Evolutionary conservation across 257 asterid species (phyloP).

Genomic region (Oldenlandia corymbosa): DNA sequence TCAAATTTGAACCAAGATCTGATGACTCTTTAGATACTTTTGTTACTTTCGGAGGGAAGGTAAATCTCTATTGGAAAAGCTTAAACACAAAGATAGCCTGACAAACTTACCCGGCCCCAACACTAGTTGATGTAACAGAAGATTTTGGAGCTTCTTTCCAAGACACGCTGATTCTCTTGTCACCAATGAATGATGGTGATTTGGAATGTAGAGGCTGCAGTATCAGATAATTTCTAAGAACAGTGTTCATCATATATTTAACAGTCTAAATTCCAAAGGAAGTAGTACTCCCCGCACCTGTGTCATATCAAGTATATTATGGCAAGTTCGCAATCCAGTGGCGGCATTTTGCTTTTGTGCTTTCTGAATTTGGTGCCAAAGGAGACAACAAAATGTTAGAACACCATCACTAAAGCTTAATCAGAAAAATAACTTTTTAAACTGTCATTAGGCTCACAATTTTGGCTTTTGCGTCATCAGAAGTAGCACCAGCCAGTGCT

Average conservation of each 20-base stretch:
- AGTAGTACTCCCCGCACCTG: conserved; percentile 38
- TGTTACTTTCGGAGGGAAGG: too few species aligned
- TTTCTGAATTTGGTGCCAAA: conserved; percentile 44
- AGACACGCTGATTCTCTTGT: conserved; percentile 65
- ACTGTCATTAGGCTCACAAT: conserved; percentile 50
- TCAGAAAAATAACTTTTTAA: not conserved
- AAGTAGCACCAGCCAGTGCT: conserved; percentile 57
- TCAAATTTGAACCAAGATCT: too few species aligned
- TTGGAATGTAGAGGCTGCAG: conserved; percentile 74
- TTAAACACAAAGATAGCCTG: not conserved
- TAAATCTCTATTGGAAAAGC: too few species aligned
- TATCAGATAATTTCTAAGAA: conserved; percentile 9
- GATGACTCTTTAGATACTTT: too few species aligned
- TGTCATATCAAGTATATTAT: conserved; percentile 78
- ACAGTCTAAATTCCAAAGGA: conserved; percentile 9
- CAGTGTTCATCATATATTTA: conserved; percentile 16
- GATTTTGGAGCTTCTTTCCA: conserved; percentile 76
- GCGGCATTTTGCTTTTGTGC: conserved; percentile 63
- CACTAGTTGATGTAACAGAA: conserved; percentile 35
- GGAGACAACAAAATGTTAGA: conserved; percentile 10
- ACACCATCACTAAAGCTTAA: conserved; percentile 12
- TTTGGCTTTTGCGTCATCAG: conserved; percentile 73
- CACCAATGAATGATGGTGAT: conserved; percentile 78
- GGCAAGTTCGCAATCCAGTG: conserved; percentile 77
- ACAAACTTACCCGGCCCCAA: conserved; percentile 52